phyloP scores from a whole-genome alignment of 2,329 filamentous ascomycete genomes.

The Ciborinia camelliae region DNA sequence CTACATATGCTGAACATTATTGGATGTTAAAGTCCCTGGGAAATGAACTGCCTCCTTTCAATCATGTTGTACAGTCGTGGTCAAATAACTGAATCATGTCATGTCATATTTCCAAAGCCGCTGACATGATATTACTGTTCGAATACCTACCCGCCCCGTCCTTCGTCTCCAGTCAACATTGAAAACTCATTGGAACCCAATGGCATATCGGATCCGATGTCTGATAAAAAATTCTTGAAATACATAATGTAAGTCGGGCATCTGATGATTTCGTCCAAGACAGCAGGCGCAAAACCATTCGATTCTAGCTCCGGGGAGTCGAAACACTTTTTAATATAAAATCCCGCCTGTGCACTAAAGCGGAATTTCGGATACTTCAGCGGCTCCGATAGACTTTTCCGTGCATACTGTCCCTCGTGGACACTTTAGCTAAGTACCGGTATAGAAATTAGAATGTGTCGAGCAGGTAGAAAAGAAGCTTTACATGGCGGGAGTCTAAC shows the following conservation, averaged over 20 bases:
- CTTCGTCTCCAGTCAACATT: neutral
- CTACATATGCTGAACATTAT: neutral
- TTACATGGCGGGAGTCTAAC: neutral
- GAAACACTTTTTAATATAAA: neutral
- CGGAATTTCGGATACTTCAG: constrained; percentile 7
- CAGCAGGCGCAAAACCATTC: neutral
- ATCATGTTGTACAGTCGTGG: neutral
- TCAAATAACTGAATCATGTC: neutral
- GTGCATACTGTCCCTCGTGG: neutral
- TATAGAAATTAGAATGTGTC: no score
- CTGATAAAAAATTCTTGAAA: neutral
- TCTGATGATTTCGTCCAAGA: neutral
- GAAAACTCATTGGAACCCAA: neutral
- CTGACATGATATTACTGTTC: neutral
- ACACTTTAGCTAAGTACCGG: neutral
- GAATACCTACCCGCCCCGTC: no score
- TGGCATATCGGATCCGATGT: constrained; percentile 1
- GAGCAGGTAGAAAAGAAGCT: neutral
- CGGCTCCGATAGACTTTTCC: neutral
- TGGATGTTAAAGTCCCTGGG: neutral
- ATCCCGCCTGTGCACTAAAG: neutral
- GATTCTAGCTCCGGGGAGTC: neutral
- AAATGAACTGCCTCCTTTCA: neutral
- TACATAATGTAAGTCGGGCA: neutral
- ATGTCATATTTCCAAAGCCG: neutral